Conservation (phyloP, 2,329 filamentous ascomycete genomes). For the Pseudonectria foliicola region DNA sequence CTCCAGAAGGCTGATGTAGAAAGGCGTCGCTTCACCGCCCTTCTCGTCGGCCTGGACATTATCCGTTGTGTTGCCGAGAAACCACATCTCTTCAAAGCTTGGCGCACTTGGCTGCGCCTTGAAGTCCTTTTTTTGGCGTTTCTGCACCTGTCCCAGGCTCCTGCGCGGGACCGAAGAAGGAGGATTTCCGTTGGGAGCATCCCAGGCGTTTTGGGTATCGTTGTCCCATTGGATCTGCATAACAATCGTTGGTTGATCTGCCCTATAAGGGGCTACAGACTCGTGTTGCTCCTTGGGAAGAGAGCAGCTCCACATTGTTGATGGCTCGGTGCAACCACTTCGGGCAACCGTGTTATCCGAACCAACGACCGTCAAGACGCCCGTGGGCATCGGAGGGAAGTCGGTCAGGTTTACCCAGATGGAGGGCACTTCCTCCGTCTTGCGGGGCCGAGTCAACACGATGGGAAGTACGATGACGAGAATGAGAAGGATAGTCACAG, state of each 20-base stretch:
- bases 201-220: constrained; percentile 44
- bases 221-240: constrained; percentile 71
- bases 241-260: constrained; percentile 70
- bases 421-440: constrained; percentile 27
- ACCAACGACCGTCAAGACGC: constrained; percentile 69
- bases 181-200: constrained; percentile 33
- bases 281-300: constrained; percentile 71
- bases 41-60: constrained; percentile 58
- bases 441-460: constrained; percentile 35
- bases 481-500: constrained; percentile 47
- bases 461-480: constrained; percentile 52
- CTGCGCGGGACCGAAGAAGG: constrained; percentile 23
- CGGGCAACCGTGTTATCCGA: constrained; percentile 59
- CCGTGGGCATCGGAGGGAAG: constrained; percentile 81
- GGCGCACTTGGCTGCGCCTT: constrained; percentile 51
- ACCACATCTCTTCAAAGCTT: constrained; percentile 62
- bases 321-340: constrained; percentile 62
- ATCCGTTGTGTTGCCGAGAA: constrained; percentile 83
- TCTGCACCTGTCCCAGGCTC: constrained; percentile 15
- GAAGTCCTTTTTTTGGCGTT: constrained; percentile 25
- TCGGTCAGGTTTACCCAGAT: constrained; percentile 79
- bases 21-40: constrained; percentile 79
- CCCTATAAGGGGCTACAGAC: constrained; percentile 53
- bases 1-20: constrained; percentile 70
- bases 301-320: constrained; percentile 79